Evolutionary conservation across 2,329 filamentous ascomycete species (phyloP).

Genomic region (Fusarium sp.): DNA sequence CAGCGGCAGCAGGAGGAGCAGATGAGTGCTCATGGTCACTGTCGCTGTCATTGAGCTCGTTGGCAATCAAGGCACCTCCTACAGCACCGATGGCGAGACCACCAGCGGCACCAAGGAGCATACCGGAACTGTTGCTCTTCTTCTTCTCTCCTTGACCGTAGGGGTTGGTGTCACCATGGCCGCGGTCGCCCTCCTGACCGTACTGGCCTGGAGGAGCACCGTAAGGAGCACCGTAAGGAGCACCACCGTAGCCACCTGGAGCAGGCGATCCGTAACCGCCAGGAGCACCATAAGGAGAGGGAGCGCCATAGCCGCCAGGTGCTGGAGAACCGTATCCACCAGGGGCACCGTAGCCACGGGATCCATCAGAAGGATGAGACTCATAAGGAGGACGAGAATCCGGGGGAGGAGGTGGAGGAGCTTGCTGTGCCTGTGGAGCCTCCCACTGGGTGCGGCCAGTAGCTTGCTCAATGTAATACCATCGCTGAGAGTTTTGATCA

Average conservation of each 20-base stretch:
- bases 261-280: slow-evolving; percentile 39
- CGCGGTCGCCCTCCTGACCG: slow-evolving; percentile 24
- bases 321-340: slow-evolving; percentile 40
- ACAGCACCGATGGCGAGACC: slow-evolving; percentile 69
- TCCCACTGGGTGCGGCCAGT: slow-evolving; percentile 75
- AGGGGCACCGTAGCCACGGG: slow-evolving; percentile 43
- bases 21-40: slow-evolving; percentile 41
- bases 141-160: slow-evolving; percentile 48
- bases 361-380: slow-evolving; percentile 41
- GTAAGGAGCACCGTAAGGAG: slow-evolving; percentile 30
- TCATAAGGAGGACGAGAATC: slow-evolving; percentile 42
- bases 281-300: slow-evolving; percentile 32
- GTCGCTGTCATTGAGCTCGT: slow-evolving; percentile 58
- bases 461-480: slow-evolving; percentile 73
- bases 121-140: slow-evolving; percentile 62
- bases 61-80: slow-evolving; percentile 68
- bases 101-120: slow-evolving; percentile 69
- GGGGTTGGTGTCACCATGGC: slow-evolving; percentile 28
- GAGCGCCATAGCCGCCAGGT: slow-evolving; percentile 40
- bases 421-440: slow-evolving; percentile 57
- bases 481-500: slow-evolving; percentile 70
- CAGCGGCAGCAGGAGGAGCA: slow-evolving; percentile 23
- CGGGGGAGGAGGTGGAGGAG: slow-evolving; percentile 41
- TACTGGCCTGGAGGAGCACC: slow-evolving; percentile 20
- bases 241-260: slow-evolving; percentile 38